A percentile compares a stretch with the other conserved stretches of the same genome.
phyloP scores from a whole-genome alignment of 768 basidiomycete species.

The Pholiota microspora region DNA sequence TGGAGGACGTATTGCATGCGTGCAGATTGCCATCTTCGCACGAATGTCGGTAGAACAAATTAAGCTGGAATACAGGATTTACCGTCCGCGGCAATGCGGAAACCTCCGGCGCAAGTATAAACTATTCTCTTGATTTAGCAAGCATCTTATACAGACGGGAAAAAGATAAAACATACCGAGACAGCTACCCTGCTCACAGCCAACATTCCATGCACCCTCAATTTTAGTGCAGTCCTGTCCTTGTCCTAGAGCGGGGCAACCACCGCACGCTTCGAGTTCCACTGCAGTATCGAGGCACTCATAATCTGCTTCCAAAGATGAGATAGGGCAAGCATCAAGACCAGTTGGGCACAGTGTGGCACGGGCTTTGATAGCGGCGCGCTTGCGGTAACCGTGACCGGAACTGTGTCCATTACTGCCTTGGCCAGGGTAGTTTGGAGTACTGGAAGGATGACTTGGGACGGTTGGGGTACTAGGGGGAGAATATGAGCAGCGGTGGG shows the following conservation, averaged over 20 bases:
- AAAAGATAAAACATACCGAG: constrained; percentile 38
- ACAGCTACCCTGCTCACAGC: constrained; percentile 58
- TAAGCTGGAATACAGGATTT: constrained; percentile 35
- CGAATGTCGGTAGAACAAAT: background rate
- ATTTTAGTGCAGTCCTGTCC: constrained; percentile 77
- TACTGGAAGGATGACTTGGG: constrained; percentile 37
- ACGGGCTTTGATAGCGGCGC: constrained; percentile 23
- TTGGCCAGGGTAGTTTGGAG: constrained; percentile 34
- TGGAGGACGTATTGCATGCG: background rate
- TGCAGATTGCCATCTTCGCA: background rate
- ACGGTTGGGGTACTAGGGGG: constrained; percentile 30
- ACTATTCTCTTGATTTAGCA: constrained; percentile 30
- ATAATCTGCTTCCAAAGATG: constrained; percentile 41
- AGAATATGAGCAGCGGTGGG: constrained; percentile 39
- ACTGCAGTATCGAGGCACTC: constrained; percentile 63
- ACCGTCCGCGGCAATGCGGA: constrained; percentile 38
- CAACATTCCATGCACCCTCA: constrained; percentile 62
- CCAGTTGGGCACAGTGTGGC: constrained; percentile 48
- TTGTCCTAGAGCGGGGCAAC: constrained; percentile 59
- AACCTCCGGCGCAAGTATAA: constrained; percentile 49
- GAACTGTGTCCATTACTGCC: background rate
- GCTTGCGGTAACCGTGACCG: constrained; percentile 25
- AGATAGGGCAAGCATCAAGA: constrained; percentile 56
- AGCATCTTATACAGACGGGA: background rate
- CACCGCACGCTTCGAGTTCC: constrained; percentile 75